A percentile compares a stretch with the other conserved stretches of the same genome.
Conservation (phyloP, 2,329 filamentous ascomycete species). For the Dactylellina cionopaga region DNA sequence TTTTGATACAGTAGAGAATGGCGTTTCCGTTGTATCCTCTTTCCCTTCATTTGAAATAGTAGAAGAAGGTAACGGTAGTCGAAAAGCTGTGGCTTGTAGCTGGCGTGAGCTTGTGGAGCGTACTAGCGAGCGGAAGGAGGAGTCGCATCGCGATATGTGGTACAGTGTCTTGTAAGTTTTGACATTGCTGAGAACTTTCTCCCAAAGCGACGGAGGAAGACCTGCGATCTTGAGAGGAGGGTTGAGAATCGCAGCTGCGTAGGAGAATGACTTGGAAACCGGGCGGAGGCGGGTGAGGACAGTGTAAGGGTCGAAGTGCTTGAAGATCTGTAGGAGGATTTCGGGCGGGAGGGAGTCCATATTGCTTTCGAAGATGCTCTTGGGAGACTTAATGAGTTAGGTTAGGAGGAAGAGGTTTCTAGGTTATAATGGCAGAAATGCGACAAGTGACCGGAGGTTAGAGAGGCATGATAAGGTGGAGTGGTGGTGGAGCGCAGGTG, state of each 20-base stretch:
- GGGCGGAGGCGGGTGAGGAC: slow-evolving; percentile 26
- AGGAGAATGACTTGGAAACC: slow-evolving; percentile 37
- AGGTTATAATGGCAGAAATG: neutral
- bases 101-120: slow-evolving; percentile 1
- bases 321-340: slow-evolving; percentile 42
- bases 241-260: slow-evolving; percentile 19
- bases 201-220: slow-evolving; percentile 34
- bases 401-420: neutral
- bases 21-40: neutral
- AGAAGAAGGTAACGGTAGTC: slow-evolving; percentile 19
- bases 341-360: slow-evolving; percentile 36
- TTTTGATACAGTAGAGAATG: neutral
- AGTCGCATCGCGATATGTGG: slow-evolving; percentile 3
- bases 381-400: neutral
- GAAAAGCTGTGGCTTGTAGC: slow-evolving; percentile 20
- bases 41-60: no score
- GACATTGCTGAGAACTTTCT: slow-evolving; percentile 25
- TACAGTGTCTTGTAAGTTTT: slow-evolving; percentile 30
- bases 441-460: neutral
- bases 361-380: neutral
- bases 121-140: slow-evolving; percentile 14
- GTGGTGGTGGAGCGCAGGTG: slow-evolving; percentile 4
- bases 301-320: slow-evolving; percentile 34
- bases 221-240: slow-evolving; percentile 14
- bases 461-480: slow-evolving; percentile 11